These are phyloP conservation scores for Diutina siamensis DNA, from an alignment of 1,139 yeast genomes.

Conservation along the genomic window DNA sequence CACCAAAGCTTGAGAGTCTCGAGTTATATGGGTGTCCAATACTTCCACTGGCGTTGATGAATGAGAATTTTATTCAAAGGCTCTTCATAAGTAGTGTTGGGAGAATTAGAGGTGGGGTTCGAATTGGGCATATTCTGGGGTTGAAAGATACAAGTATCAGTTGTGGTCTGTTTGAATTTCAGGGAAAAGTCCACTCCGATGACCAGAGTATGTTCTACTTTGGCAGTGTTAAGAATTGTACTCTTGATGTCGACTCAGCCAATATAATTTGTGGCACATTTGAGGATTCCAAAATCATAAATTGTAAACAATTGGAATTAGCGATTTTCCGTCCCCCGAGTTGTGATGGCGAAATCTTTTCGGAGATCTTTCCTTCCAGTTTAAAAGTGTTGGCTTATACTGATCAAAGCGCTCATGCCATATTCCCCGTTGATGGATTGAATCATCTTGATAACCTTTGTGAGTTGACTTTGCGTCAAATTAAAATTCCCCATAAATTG, in stretches of 20 bases:
- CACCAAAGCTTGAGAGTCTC: background rate
- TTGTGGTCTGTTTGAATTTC: background rate
- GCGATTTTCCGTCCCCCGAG: background rate
- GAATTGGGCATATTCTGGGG: background rate
- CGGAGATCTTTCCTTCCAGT: background rate
- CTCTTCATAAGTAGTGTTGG: background rate
- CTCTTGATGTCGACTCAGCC: background rate
- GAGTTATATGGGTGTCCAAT: background rate
- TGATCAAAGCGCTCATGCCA: background rate
- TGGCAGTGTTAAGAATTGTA: background rate
- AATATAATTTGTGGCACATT: background rate
- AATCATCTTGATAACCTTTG: background rate
- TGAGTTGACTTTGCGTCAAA: background rate
- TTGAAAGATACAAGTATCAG: background rate
- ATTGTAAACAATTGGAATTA: background rate
- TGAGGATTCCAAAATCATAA: background rate
- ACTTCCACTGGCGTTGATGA: background rate
- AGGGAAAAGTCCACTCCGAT: background rate
- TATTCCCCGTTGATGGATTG: background rate
- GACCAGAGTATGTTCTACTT: background rate
- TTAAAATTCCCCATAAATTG: background rate
- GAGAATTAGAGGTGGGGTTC: background rate
- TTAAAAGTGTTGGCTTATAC: background rate
- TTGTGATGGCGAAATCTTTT: background rate
- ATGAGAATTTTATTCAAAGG: no score